Conservation (phyloP, 169 alveolate species). For the Plasmodium falciparum region DNA sequence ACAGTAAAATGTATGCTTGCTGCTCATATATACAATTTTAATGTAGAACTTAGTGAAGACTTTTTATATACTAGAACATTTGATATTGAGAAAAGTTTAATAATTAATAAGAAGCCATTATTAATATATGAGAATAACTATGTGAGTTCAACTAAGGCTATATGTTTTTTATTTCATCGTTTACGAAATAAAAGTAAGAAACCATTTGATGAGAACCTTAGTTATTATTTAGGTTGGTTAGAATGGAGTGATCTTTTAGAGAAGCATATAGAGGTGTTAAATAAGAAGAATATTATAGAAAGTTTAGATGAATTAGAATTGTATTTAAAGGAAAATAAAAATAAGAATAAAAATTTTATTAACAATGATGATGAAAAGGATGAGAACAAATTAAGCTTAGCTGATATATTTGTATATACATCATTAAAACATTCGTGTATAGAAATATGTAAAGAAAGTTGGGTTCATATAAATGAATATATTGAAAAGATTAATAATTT, state of each 20-base stretch:
- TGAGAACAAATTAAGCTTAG: constrained; percentile 8
- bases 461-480: constrained; percentile 41
- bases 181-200: constrained; percentile 36
- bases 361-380: not conserved
- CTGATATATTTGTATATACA: constrained; percentile 64
- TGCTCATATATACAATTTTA: constrained; percentile 54
- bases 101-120: constrained; percentile 52
- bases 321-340: constrained; percentile 22
- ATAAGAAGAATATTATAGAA: constrained; percentile 47
- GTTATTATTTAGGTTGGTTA: constrained; percentile 55
- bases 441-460: constrained; percentile 57
- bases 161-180: constrained; percentile 74
- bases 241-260: constrained; percentile 75
- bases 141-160: constrained; percentile 68
- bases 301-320: constrained; percentile 67
- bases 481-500: constrained; percentile 51
- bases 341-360: constrained; percentile 37
- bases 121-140: constrained; percentile 39
- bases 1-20: constrained; percentile 76
- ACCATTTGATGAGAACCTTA: constrained; percentile 26
- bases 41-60: constrained; percentile 60
- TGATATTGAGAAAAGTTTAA: constrained; percentile 30
- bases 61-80: constrained; percentile 37
- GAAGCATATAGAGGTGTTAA: constrained; percentile 31
- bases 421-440: constrained; percentile 42